A percentile compares a stretch with the other conserved stretches of the same genome.
Conservation (phyloP, 495 filamentous ascomycete genomes). For the Coniosporium apollinis region DNA sequence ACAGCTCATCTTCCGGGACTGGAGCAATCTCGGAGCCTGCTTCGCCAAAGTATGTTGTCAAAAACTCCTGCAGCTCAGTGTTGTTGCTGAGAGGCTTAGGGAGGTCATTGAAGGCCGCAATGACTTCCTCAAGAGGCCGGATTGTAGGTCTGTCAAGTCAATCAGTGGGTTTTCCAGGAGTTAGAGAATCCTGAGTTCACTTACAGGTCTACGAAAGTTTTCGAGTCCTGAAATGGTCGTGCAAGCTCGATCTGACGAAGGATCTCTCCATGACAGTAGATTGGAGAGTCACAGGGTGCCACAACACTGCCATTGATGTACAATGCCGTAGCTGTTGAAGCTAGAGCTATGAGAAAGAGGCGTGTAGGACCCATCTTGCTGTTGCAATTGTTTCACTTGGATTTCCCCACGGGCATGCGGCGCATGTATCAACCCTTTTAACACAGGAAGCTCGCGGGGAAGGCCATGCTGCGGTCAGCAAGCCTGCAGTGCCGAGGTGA, state of each 20-base stretch:
- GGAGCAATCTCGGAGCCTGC: slow-evolving; percentile 13
- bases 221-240: slow-evolving; percentile 14
- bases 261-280: slow-evolving; percentile 17
- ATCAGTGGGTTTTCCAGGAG: background rate
- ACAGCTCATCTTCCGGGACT: slow-evolving; percentile 6
- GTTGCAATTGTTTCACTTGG: too few species aligned
- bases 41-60: slow-evolving; percentile 14
- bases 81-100: slow-evolving; percentile 13
- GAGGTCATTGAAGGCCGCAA: slow-evolving; percentile 14
- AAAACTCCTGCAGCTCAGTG: slow-evolving; percentile 13
- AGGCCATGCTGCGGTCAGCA: too few species aligned
- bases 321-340: background rate
- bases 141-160: slow-evolving; percentile 10
- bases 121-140: slow-evolving; percentile 13
- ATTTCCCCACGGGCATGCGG: too few species aligned
- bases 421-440: too few species aligned
- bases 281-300: slow-evolving; percentile 16
- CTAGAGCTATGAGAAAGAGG: background rate
- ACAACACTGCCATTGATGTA: slow-evolving; percentile 9
- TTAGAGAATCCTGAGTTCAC: background rate
- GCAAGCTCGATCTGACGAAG: slow-evolving; percentile 15
- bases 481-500: too few species aligned
- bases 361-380: too few species aligned
- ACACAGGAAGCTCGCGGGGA: too few species aligned
- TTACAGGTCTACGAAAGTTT: slow-evolving; percentile 18